Evolutionary conservation across 2,329 filamentous ascomycete species (phyloP).

Genomic region (Mycosphaerella sp.): DNA sequence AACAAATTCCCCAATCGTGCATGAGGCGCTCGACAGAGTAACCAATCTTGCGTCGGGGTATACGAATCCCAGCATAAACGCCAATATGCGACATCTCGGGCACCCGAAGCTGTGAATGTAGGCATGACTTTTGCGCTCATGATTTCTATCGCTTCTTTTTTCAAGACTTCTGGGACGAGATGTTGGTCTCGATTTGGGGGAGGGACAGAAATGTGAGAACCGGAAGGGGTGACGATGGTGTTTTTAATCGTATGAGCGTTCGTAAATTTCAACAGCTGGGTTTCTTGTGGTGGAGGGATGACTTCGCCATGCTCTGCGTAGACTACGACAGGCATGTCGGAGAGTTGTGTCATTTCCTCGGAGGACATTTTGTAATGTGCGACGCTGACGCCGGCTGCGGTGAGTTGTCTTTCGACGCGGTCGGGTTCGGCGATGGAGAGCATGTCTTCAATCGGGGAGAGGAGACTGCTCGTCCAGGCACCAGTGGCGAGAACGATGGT

Average conservation of each 20-base stretch:
- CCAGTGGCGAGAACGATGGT: conserved; percentile 52
- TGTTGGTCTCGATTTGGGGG: conserved; percentile 32
- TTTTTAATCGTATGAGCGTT: conserved; percentile 52
- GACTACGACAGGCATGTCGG: conserved; percentile 49
- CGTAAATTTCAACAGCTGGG: conserved; percentile 53
- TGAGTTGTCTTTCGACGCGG: conserved; percentile 47
- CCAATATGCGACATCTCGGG: conserved; percentile 35
- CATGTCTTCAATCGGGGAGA: conserved; percentile 45
- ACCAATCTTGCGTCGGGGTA: conserved; percentile 56
- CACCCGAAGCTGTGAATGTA: conserved; percentile 25
- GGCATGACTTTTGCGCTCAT: conserved; percentile 30
- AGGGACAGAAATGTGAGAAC: conserved; percentile 49
- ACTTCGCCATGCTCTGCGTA: conserved; percentile 44
- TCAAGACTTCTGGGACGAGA: conserved; percentile 13
- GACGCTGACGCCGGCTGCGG: conserved; percentile 54
- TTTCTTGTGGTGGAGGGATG: conserved; percentile 45
- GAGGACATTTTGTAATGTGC: conserved; percentile 51
- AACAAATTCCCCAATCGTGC: conserved; percentile 48
- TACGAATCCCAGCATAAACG: conserved; percentile 55
- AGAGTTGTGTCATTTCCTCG: conserved; percentile 45
- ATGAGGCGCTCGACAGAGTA: conserved; percentile 50
- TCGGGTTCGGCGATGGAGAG: conserved; percentile 41
- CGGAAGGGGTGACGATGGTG: conserved; percentile 42
- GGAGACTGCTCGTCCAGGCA: conserved; percentile 50
- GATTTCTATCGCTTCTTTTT: conserved; percentile 12